Evolutionary conservation across 139 green algal genomes (phyloP), one percentile per base, ranked within the genome.

Genomic region (Deuterostichococcus epilithicus): DNA sequence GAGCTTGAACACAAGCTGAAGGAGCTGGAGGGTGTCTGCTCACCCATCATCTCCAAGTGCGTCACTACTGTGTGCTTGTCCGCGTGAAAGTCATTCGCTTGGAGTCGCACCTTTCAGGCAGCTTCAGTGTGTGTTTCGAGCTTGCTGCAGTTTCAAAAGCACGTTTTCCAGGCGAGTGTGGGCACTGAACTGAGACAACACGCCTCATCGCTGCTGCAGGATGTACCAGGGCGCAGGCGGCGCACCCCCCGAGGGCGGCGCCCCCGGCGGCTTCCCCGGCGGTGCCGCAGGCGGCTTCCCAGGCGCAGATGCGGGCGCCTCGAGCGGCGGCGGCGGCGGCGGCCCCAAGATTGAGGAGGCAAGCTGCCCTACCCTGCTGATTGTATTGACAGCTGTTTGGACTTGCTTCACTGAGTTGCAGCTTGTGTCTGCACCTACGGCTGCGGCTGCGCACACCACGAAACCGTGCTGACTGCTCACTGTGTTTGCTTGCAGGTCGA

Each of bases 1-100:
- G 96, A 99, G 90, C 95, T 98, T 82, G 92, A 99, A 85, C 83
- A 95, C 88, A 96, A 98, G 89, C 86, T 93, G 63, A 97, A 98
- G 91, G 94, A 99, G 87, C 89, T 99, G 52, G 96, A 99, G 86
- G 82, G 82, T 22, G 59, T 95, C 18, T 97, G 90, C 87, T 95
- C 89, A 78, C 96, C 96, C 66, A 98, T 99, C 87, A 97, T 97
- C 72, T 78, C 82, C 38, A 93, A 91, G 52, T 63, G 20, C 8
- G 52, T 20, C 8, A 5, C 52, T 28, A n/a, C 20, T 71, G 84
- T 88, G 80, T 91, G 90, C 91, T 76, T n/a, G 8, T 52, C 42
- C 13, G 8, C 42, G 8, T 52, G 42, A 13, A 23, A 23, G 42
- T 8, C 42, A 52, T 52, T 52, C 42, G 13, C 42, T 52, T 13